Percentiles rank a stretch among this genome's conserved stretches.
Conservation (phyloP, 1,284 basidiomycete species). For the Phellopilus nigrolimitatus region DNA sequence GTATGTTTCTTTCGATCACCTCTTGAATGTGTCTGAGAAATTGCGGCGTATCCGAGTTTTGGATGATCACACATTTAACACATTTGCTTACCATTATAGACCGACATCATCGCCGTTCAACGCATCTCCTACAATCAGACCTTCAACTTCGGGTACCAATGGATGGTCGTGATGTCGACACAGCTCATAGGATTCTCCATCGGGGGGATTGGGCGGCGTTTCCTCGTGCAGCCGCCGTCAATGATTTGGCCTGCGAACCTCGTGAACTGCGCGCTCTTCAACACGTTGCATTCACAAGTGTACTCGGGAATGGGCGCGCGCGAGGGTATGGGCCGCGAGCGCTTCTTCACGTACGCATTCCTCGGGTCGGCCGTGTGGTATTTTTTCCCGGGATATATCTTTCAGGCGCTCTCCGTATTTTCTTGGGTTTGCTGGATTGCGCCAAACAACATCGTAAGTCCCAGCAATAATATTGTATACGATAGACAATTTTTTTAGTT, state of each 20-base stretch:
- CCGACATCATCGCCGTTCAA: slow-evolving; percentile 41
- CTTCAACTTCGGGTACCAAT: slow-evolving; percentile 22
- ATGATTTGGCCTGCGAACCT: slow-evolving; percentile 51
- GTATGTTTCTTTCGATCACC: slow-evolving; percentile 30
- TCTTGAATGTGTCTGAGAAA: not conserved
- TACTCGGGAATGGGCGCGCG: slow-evolving; percentile 41
- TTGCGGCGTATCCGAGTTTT: too few species aligned
- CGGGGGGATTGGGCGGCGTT: slow-evolving; percentile 34
- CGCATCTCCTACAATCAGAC: slow-evolving; percentile 29
- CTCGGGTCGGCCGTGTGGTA: slow-evolving; percentile 43
- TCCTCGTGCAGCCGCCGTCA: slow-evolving; percentile 34
- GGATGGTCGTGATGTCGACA: slow-evolving; percentile 30
- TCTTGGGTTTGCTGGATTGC: slow-evolving; percentile 78
- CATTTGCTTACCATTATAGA: slow-evolving; percentile 2
- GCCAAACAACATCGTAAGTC: slow-evolving; percentile 52
- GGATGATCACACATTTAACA: too few species aligned
- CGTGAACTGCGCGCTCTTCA: slow-evolving; percentile 49
- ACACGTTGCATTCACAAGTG: slow-evolving; percentile 50
- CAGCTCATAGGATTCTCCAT: slow-evolving; percentile 37
- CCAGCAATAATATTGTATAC: too few species aligned
- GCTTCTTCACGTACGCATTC: slow-evolving; percentile 42
- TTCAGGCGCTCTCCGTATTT: slow-evolving; percentile 44
- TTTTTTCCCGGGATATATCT: slow-evolving; percentile 48
- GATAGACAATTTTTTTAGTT: too few species aligned
- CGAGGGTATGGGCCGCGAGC: slow-evolving; percentile 42